phyloP scores from a whole-genome alignment of 1,284 basidiomycete genomes.

The Cryptococcus floricola region DNA sequence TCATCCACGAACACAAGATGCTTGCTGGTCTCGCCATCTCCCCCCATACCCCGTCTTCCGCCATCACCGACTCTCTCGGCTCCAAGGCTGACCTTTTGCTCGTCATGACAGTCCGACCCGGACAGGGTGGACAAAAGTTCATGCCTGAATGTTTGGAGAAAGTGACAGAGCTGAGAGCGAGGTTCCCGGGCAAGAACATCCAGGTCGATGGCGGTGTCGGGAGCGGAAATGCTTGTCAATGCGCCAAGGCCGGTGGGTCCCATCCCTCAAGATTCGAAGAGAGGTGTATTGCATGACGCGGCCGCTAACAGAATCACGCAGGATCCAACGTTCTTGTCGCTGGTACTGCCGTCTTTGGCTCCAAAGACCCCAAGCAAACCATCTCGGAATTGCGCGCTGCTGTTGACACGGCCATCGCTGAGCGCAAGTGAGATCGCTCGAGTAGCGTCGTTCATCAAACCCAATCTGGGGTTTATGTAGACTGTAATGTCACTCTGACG shows the following conservation, averaged over 20 bases:
- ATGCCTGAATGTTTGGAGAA: conserved; percentile 75
- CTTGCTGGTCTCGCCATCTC: conserved; percentile 91
- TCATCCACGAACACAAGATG: conserved; percentile 68
- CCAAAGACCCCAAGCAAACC: conserved; percentile 71
- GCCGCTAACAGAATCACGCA: conserved; percentile 35
- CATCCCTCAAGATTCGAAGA: not conserved
- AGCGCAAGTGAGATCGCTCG: conserved; percentile 4
- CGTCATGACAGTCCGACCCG: conserved; percentile 96
- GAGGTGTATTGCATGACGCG: not conserved
- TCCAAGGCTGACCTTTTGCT: conserved; percentile 83
- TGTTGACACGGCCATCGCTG: conserved; percentile 57
- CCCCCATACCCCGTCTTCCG: conserved; percentile 79
- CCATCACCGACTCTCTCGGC: conserved; percentile 78
- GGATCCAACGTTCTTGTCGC: conserved; percentile 98
- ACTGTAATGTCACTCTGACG: not conserved
- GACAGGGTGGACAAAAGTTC: conserved; percentile 94
- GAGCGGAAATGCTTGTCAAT: conserved; percentile 80
- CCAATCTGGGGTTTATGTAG: not conserved
- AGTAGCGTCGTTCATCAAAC: too few relatives aligned
- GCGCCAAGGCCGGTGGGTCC: conserved; percentile 78
- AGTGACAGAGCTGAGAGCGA: conserved; percentile 81
- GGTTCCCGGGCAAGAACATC: conserved; percentile 84
- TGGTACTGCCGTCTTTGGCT: conserved; percentile 90
- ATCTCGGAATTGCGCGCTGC: conserved; percentile 68
- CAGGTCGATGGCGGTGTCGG: conserved; percentile 97